Evolutionary conservation across 2,329 filamentous ascomycete species (phyloP), one percentile per base, ranked within the genome.

Genomic region (Zalaria obscura): DNA sequence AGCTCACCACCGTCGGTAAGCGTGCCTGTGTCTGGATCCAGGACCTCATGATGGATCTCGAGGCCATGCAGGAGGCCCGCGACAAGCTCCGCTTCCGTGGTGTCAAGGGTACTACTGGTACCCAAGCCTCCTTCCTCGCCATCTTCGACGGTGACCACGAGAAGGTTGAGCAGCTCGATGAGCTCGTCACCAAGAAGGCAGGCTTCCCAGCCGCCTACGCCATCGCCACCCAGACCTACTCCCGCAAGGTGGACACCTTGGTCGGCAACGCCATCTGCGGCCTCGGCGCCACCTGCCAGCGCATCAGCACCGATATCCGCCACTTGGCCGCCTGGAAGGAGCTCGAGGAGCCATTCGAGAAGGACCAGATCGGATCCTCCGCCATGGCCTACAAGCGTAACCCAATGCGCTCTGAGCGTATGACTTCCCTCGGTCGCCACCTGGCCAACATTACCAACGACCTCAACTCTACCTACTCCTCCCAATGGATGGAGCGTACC

Each of bases 291-390:
- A 85, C 84, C 0, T 83, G 77, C 39, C 74, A 84, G 55, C 76
- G 80, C 45, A 88, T 93, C 46, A 74, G 76, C 38, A 71, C 72
- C 37, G 83, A 89, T 52, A 82, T 91, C 49, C 72, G 83, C 38
- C 79, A 84, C 55, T 67, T 89, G 38, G 80, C 80, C 4, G 69
- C 73, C 54, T 73, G 78, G 63, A 93, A 94, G 69, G 85, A 93
- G 61, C 68, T 91, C 44, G 87, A 93, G 56, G 83, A 88, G 67
- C 84, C 83, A 0, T 84, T 86, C 52, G 83, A 88, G 64, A 77
- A 76, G 52, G 74, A 78, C 49, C 85, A 93, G 63, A 86, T 88
- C 50, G 83, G 80, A 27, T 75, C 69, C 36, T 73, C 68, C 38
- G 77, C 77, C 5, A 74, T 75, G 71, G 77, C 78, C 3, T 82